Evolutionary conservation across 2,329 filamentous ascomycete genomes (phyloP).

Genomic region (Aspergillus flavus): DNA sequence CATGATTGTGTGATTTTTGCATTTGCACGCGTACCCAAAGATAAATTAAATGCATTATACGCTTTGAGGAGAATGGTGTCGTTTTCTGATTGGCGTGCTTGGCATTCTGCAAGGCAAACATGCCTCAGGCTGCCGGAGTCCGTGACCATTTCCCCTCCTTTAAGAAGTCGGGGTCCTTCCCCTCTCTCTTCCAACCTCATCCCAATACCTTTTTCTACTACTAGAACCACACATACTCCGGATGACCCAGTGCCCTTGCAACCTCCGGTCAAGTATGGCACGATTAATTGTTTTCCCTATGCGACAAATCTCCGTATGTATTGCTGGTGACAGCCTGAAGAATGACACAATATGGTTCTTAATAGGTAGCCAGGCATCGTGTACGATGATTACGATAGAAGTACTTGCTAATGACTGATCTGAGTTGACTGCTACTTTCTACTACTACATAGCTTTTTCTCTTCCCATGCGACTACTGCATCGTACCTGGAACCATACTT

Average conservation of each 20-base stretch:
- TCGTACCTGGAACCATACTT: conserved; percentile 6
- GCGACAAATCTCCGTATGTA: conserved; percentile 5
- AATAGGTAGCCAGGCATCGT: not conserved
- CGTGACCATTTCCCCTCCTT: not conserved
- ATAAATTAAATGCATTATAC: not conserved
- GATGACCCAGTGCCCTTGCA: conserved; percentile 5
- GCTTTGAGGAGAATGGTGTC: not conserved
- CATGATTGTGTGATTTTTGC: not conserved
- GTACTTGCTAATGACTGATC: not conserved
- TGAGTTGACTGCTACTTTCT: not conserved
- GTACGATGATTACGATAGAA: conserved; percentile 3
- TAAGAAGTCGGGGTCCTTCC: not conserved
- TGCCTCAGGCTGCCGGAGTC: not conserved
- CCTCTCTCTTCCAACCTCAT: not conserved
- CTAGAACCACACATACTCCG: not conserved
- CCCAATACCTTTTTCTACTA: not conserved
- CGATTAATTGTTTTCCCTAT: conserved; percentile 2
- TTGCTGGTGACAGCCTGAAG: not conserved
- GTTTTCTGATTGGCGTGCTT: not conserved
- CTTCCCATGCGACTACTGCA: conserved; percentile 8
- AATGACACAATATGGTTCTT: not conserved
- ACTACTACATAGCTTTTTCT: not conserved
- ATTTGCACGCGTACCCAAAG: not conserved
- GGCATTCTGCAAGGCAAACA: not conserved
- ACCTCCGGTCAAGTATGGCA: not conserved